phyloP scores from a whole-genome alignment of 2,329 filamentous ascomycete genomes.

The Coniochaeta ligniaria region DNA sequence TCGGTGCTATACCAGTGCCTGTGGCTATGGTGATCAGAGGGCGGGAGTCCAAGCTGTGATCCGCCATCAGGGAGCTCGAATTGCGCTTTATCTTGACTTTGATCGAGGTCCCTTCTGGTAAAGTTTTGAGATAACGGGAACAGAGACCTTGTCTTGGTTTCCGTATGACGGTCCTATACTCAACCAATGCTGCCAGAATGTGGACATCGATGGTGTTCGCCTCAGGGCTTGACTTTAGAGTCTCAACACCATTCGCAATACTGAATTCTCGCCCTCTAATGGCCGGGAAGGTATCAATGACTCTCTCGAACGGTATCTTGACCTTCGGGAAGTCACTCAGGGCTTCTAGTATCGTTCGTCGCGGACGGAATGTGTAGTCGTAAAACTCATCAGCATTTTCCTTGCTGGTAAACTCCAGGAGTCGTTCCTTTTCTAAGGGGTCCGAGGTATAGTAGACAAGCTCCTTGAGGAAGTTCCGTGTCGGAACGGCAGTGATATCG shows the following conservation, averaged over 20 bases:
- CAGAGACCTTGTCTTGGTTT: slow-evolving; percentile 81
- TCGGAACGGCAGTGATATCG: slow-evolving; percentile 84
- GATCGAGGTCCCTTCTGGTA: slow-evolving; percentile 52
- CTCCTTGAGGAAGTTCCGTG: slow-evolving; percentile 75
- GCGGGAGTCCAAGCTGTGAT: slow-evolving; percentile 25
- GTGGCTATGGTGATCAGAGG: slow-evolving; percentile 76
- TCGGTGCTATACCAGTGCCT: slow-evolving; percentile 80
- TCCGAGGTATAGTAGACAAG: slow-evolving; percentile 71
- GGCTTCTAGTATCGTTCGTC: slow-evolving; percentile 86
- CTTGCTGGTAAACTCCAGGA: slow-evolving; percentile 75
- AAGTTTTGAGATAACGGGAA: slow-evolving; percentile 71
- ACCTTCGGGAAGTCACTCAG: slow-evolving; percentile 84
- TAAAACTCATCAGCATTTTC: slow-evolving; percentile 85
- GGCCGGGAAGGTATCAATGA: slow-evolving; percentile 67
- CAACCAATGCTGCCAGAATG: slow-evolving; percentile 78
- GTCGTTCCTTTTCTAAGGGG: slow-evolving; percentile 66
- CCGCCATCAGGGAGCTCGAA: slow-evolving; percentile 32
- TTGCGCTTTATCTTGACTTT: slow-evolving; percentile 50
- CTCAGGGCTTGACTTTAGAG: slow-evolving; percentile 15
- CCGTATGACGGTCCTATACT: slow-evolving; percentile 82
- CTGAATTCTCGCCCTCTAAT: slow-evolving; percentile 92
- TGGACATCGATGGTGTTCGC: slow-evolving; percentile 40
- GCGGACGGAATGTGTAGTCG: slow-evolving; percentile 88
- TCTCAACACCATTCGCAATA: slow-evolving; percentile 66
- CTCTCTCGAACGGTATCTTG: slow-evolving; percentile 67